A percentile compares a stretch with the other conserved stretches of the same genome.
These are phyloP conservation scores for Thraustochytrium striatum DNA, from an alignment of 352 stramenopile species.

Conservation along the genomic window DNA sequence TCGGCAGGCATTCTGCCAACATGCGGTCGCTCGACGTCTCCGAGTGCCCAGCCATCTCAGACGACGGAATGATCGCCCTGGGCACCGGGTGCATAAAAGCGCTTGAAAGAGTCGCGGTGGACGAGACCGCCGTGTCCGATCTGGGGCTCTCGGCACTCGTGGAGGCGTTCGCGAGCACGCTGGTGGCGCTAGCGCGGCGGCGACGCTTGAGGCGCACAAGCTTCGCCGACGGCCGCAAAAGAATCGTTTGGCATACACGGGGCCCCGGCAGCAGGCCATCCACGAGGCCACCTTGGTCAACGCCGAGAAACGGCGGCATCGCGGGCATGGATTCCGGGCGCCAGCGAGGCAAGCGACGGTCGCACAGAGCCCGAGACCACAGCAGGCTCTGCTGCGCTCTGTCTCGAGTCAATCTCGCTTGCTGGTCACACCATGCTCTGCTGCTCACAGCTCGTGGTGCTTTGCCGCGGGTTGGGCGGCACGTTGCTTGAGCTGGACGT, in stretches of 20 bases:
- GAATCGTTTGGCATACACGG: too few relatives aligned
- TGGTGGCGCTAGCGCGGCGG: too few relatives aligned
- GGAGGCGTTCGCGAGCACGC: neutral
- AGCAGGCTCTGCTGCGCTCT: too few relatives aligned
- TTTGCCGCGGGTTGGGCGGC: neutral
- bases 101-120: neutral
- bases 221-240: too few relatives aligned
- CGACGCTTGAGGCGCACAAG: too few relatives aligned
- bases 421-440: neutral
- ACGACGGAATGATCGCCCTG: neutral
- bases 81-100: neutral
- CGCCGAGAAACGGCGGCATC: too few relatives aligned
- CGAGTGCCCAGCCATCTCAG: neutral
- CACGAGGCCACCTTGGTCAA: too few relatives aligned
- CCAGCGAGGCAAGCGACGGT: too few relatives aligned
- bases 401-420: neutral
- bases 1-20: neutral
- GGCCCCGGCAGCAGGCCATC: too few relatives aligned
- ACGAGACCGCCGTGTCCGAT: neutral
- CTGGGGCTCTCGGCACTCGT: neutral
- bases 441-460: neutral
- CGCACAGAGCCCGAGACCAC: too few relatives aligned
- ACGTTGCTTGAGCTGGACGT: neutral
- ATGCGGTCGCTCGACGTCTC: neutral
- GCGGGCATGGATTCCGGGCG: too few relatives aligned